These are phyloP conservation scores for Luffa acutangula DNA, from an alignment of 306 rosid species.

Conservation along the genomic window DNA sequence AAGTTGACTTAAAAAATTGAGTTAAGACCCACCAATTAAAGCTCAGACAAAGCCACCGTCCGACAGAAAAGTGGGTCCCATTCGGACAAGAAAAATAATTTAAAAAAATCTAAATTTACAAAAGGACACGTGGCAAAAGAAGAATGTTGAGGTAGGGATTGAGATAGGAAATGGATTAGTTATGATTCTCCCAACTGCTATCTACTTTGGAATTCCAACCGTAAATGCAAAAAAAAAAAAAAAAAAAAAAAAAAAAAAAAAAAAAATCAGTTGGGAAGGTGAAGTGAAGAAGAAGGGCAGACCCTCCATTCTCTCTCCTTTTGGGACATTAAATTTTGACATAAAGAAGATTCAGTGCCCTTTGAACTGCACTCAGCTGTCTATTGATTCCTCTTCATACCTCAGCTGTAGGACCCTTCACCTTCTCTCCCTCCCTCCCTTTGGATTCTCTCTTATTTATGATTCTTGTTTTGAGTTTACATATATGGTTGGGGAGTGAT, in stretches of 20 bases:
- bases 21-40: constrained; percentile 9
- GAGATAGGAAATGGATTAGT: constrained; percentile 9
- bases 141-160: not conserved
- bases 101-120: not conserved
- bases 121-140: constrained; percentile 11
- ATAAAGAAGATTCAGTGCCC: not conserved
- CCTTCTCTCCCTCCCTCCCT: not conserved
- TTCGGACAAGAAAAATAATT: not conserved
- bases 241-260: not conserved
- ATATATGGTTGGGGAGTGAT: not conserved
- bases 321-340: constrained; percentile 6
- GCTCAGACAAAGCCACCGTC: not conserved
- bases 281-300: constrained; percentile 1
- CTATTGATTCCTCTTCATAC: not conserved
- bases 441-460: not conserved
- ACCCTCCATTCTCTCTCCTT: not conserved
- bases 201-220: constrained; percentile 17
- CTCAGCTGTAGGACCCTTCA: not conserved
- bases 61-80: not conserved
- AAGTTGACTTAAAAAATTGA: constrained; percentile 10
- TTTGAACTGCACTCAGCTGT: not conserved
- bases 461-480: not conserved
- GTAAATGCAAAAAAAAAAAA: constrained; percentile 22
- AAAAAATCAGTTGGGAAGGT: constrained; percentile 11
- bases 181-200: constrained; percentile 20